Evolutionary conservation across 805 yeast species (phyloP), one percentile per base, ranked within the genome.

Genomic region (Blastobotrys mokoenaii): DNA sequence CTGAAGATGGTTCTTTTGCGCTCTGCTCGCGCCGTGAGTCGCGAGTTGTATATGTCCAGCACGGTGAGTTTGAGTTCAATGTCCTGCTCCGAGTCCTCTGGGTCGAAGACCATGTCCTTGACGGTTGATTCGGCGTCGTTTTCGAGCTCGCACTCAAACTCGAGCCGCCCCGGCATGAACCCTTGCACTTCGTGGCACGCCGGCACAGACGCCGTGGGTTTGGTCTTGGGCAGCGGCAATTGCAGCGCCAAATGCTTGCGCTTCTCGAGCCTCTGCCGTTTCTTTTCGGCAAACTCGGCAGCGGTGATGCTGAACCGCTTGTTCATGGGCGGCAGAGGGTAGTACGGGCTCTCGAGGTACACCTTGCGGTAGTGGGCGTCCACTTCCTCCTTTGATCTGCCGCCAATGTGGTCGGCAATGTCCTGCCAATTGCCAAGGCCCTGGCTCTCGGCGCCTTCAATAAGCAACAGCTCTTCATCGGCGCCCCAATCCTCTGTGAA

Each of bases 381-480:
- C 16, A 88, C 96, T 62, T 94, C 98, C 49, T 88, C 96, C 61
- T 85, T 87, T 10, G 87, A 78, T 50, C 97, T 66, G 34, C 89
- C 86, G 10, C 97, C 97, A 45, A 94, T 85, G 59, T 86, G 95
- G 60, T 93, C 97, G 9, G 96, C 83, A n/a, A 94, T 78, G 62
- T 93, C 98, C 58, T 86, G 95, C 98, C 98, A 93, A 62, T 89
- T 88, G 2, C 99, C 99, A 45, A 93, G 55, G 0, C 99, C 98
- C 38, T 77, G 74, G 8, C 85, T 82, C 63, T 93, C 96, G 38
- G 95, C 82, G 7, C 97, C 97, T 62, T 88, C 95, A 11, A 94
- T 76, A 47, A 93, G 68, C 29, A 86, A 71, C 46, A 89, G 61
- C 64, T 93, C 99, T 63, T 93, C 99, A 66, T 93, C 98, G 1